phyloP scores from a whole-genome alignment of 352 stramenopile species.

The Phytopythium litorale region DNA sequence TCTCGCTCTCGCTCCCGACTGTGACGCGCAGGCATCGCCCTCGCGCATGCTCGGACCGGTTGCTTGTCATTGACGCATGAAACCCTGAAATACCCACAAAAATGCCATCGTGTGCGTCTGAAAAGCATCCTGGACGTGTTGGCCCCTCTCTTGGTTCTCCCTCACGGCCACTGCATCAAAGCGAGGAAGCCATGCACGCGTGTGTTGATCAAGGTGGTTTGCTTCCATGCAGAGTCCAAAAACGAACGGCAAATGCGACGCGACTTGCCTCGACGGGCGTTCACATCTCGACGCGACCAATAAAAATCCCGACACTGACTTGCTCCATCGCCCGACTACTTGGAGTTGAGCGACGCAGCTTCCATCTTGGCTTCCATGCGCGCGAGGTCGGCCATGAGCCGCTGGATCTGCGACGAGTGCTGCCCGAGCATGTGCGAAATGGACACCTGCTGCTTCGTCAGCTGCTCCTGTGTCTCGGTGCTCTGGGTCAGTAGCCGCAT shows the following conservation, averaged over 20 bases:
- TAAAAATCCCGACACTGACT: background rate
- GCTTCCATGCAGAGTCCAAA: background rate
- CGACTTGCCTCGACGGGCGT: background rate
- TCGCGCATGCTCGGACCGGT: background rate
- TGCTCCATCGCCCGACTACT: slow-evolving; percentile 2
- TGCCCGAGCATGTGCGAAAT: slow-evolving; percentile 57
- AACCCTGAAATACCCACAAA: background rate
- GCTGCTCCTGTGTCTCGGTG: slow-evolving; percentile 79
- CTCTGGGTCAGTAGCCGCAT: slow-evolving; percentile 82
- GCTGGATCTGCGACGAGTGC: slow-evolving; percentile 70
- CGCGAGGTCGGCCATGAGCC: slow-evolving; percentile 69
- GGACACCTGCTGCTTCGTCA: slow-evolving; percentile 71
- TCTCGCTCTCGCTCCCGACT: background rate
- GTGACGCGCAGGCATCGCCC: background rate
- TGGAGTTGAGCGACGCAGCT: slow-evolving; percentile 20
- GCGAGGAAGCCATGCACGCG: too few species aligned
- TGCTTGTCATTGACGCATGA: background rate
- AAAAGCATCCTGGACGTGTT: too few species aligned
- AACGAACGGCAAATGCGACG: background rate
- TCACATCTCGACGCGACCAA: background rate
- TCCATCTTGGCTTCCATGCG: slow-evolving; percentile 81
- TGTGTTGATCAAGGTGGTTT: background rate
- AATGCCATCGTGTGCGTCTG: background rate
- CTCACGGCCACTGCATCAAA: too few species aligned
- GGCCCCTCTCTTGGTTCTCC: too few species aligned